Base-by-base conservation (phyloP, 768 basidiomycete genomes). In the Termitomyces sp. region DNA sequence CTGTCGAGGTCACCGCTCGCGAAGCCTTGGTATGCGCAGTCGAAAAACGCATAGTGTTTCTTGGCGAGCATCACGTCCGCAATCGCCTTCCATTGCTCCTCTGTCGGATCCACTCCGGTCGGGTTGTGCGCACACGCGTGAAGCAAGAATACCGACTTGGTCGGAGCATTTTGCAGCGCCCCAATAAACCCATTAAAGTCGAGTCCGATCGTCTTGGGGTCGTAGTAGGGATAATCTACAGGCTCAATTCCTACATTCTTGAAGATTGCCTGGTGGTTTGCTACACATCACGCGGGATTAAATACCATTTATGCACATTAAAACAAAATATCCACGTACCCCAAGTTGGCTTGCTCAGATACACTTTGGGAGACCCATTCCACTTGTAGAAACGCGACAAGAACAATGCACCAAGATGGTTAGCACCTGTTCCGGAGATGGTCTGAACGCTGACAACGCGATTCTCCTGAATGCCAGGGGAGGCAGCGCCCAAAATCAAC, bases 121-220 rank as follows among this genome's bases (percentile, higher is more conserved):
- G 94, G 95, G 69, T 98, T 98, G 73, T 98, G 95, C 41, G 94
- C 95, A 69, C 94, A 97, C 9, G 88, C 92, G 68, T 98, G 95
- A 42, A 99, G 73, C 61, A 99, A 75, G 73, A 98, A 88, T 56
- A 94, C 87, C 3, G 93, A 95, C 20, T 86, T 83, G 12, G 79
- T 72, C 6, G 90, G 85, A 1, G 92, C 92, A 49, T 68, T 75
- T 65, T 84, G 68, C 62, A 95, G 71, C 12, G 83, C 65, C 16
- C 70, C 70, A 51, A 87, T 71, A 66, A 94, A 82, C 24, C 89
- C 90, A 26, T 74, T 68, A 65, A 86, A 90, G 68, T 95, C 92
- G 41, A 98, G 80, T 13, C 87, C 91, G 65, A 95, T 90, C 16
- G 93, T 97, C 72, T 83, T 81, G 39, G 92, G 84, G 75, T 96